Evolutionary conservation across 345 rosid genomes (phyloP), one percentile per base, ranked within the genome.

Genomic region (Salix brachista): DNA sequence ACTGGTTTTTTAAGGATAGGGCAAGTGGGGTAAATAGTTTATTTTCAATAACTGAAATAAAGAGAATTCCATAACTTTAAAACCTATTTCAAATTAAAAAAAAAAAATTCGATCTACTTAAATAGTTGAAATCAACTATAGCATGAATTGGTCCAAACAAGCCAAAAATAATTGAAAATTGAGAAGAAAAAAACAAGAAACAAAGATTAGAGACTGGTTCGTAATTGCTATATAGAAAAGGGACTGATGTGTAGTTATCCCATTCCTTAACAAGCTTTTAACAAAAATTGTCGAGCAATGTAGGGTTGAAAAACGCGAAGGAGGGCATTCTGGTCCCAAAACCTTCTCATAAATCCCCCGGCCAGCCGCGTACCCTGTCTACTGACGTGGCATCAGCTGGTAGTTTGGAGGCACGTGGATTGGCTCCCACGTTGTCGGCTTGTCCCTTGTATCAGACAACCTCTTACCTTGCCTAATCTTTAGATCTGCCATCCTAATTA

Each of bases 281-380:
- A 44, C 39, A 39, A 26, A 65, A 82, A 67, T 77, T 17, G 74
- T 16, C 23, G 21, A 66, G 79, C 74, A 75, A 84, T 82, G 77
- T 69, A 75, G 58, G 75, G 78, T 70, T 39, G 17, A 67, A 50
- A 80, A 69, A 41, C 65, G 75, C 74, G 2, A 69, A 16, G 17
- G 54, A 10, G 21, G 19, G 44, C 37, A 23, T 32, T 28, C 13
- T 32, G 69, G 42, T 19, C 23, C 71, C 30, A 5, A 42, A 41
- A 42, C 19, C 54, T 10, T 21, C 48, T 10, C 26, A 0, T 21
- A 42, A 70, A 23, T 42, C 48, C 79, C 75, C 82, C 76, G 81
- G 86, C 81, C 78, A 80, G 79, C 78, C 79, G 91, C 76, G 65
- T 58, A 76, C 73, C 52, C 23, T 81, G 87, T 83, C 77, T 86